Conservation (phyloP, 163 green algal species). For the Chlamydomonas reinhardtii region DNA sequence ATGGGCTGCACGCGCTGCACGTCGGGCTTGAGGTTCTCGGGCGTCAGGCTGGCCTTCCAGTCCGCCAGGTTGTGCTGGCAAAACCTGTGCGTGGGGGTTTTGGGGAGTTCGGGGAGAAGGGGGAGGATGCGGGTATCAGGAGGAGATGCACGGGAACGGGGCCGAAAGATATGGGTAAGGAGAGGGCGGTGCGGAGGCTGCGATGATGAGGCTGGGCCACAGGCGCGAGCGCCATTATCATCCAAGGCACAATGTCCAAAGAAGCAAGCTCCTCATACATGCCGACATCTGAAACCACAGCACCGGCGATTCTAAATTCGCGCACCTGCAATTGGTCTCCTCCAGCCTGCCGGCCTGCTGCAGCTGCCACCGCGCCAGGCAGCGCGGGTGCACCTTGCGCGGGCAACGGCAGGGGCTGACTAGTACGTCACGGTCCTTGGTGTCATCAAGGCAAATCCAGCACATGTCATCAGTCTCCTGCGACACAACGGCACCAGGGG, state of each 20-base stretch:
- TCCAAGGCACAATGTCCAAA: no score
- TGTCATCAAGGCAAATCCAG: slow-evolving; percentile 82
- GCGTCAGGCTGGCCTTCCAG: slow-evolving; percentile 72
- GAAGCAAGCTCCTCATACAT: no score
- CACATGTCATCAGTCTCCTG: slow-evolving; percentile 68
- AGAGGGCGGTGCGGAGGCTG: no score
- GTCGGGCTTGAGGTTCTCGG: slow-evolving; percentile 67
- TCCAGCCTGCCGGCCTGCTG: slow-evolving; percentile 73
- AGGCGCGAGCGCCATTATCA: background rate
- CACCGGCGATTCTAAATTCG: no score
- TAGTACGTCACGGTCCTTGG: slow-evolving; percentile 52
- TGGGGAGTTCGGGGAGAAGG: background rate
- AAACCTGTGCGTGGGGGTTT: slow-evolving; percentile 57
- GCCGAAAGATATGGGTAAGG: no score
- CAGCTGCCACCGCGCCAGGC: slow-evolving; percentile 76
- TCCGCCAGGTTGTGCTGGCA: slow-evolving; percentile 68
- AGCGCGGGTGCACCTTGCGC: slow-evolving; percentile 71
- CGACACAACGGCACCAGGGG: background rate
- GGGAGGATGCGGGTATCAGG: no score
- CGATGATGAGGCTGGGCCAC: no score
- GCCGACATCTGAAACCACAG: no score
- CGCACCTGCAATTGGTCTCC: slow-evolving; percentile 75
- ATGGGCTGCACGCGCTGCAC: slow-evolving; percentile 74
- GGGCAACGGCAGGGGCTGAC: slow-evolving; percentile 71
- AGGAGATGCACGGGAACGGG: no score